Evolutionary conservation across 495 filamentous ascomycete genomes (phyloP), one percentile per base, ranked within the genome.

Genomic region (Neurospora africana): DNA sequence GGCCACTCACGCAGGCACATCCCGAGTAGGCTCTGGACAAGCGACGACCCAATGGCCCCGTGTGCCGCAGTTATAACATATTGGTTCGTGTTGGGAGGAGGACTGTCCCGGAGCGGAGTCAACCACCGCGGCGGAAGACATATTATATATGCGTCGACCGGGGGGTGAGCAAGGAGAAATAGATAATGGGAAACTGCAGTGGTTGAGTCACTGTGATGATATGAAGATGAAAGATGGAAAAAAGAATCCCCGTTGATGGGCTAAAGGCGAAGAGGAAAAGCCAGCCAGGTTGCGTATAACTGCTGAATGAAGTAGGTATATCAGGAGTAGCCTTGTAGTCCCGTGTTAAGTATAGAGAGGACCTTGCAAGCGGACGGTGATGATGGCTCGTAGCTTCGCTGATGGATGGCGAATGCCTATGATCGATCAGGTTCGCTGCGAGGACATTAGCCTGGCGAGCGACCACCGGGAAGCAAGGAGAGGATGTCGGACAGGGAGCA

Each of bases 1-100:
- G 61, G 72, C 43, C 67, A 88, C 90, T 86, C 83, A 92, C 90
- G 82, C 87, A 76, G 88, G 87, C 39, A 84, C 80, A 71, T 80
- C 76, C 71, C 87, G 72, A 27, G 79, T 81, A 37, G 82, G 79
- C 76, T 87, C 82, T 9, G 86, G 86, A 74, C 86, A 88, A 69
- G 83, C 84, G 21, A 82, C 73, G 15, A 84, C 75, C 79, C 84
- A 84, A 71, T 88, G 86, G 36, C 82, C 84, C 35, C 77, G 78
- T 21, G 72, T 72, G 23, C 84, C 83, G 72, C 86, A 88, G 73
- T 87, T 87, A 73, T 86, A 87, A 72, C 86, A 88, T 23, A 79
- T 69, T 1, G 80, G 79, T 40, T 84, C 82, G 33, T 80, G 78
- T 43, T 75, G 74, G 13, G 72, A 72, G 41, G 76, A 70, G 39